A percentile compares a stretch with the other conserved stretches of the same genome.
phyloP scores from a whole-genome alignment of 148 eudicot species.

The Salicornia ramosissima region DNA sequence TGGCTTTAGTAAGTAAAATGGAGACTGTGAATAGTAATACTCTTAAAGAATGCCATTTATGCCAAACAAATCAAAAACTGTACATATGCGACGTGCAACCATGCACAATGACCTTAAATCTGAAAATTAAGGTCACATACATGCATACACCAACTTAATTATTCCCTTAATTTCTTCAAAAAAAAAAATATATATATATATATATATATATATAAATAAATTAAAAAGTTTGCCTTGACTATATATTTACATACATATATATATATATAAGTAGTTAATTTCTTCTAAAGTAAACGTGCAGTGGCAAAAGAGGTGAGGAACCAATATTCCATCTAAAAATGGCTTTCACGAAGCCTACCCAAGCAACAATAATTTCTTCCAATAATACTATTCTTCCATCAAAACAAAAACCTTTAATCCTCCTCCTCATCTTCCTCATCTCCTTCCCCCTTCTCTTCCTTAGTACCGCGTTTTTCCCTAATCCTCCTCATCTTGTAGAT shows the following conservation, averaged over 20 bases:
- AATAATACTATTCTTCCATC: constrained; percentile 1
- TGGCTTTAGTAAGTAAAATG: no score
- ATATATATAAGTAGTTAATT: background rate
- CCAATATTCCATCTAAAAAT: constrained; percentile 2
- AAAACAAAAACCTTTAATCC: constrained; percentile 14
- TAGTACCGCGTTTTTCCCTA: constrained; percentile 13
- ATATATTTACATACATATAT: background rate
- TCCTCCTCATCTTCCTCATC: constrained; percentile 25
- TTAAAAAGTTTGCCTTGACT: background rate
- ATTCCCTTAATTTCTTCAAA: background rate
- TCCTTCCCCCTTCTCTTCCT: constrained; percentile 27
- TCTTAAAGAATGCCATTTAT: background rate
- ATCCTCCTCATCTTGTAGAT: constrained; percentile 15
- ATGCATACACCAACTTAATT: constrained; percentile 10
- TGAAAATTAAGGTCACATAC: constrained; percentile 6
- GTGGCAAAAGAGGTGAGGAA: constrained; percentile 2
- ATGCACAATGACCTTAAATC: constrained; percentile 9
- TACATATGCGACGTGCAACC: background rate
- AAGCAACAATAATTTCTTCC: constrained; percentile 9
- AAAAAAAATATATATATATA: background rate
- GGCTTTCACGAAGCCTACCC: constrained; percentile 20
- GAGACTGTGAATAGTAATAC: no score
- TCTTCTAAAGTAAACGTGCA: constrained; percentile 10
- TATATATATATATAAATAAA: background rate
- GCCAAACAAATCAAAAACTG: background rate